phyloP scores from a whole-genome alignment of 2,329 filamentous ascomycete genomes.

The Oidium heveae region DNA sequence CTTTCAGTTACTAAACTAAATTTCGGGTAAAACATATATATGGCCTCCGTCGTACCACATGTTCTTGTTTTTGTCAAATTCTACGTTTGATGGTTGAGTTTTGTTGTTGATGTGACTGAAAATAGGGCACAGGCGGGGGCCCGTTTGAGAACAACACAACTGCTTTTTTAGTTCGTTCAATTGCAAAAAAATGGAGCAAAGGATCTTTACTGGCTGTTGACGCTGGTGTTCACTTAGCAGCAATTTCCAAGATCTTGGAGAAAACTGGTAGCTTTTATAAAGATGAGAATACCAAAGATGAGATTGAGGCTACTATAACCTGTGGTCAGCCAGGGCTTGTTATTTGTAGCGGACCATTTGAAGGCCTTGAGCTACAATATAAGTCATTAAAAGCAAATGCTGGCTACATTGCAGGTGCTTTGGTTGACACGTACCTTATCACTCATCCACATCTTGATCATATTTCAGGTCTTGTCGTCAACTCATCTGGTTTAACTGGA shows the following conservation, averaged over 20 bases:
- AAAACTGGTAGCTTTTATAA: slow-evolving; percentile 13
- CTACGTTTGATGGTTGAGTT: neutral
- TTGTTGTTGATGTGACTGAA: slow-evolving; percentile 3
- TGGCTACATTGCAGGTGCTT: slow-evolving; percentile 47
- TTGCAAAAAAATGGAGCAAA: slow-evolving; percentile 52
- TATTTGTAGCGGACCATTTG: slow-evolving; percentile 48
- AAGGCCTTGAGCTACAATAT: slow-evolving; percentile 46
- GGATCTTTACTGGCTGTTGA: slow-evolving; percentile 80
- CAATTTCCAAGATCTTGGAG: slow-evolving; percentile 52
- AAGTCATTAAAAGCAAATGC: slow-evolving; percentile 51
- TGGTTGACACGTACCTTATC: slow-evolving; percentile 74
- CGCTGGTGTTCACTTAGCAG: slow-evolving; percentile 68
- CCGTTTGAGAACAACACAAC: slow-evolving; percentile 78
- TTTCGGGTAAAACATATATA: neutral
- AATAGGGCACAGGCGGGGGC: slow-evolving; percentile 67
- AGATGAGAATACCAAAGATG: slow-evolving; percentile 15
- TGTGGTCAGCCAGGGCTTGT: slow-evolving; percentile 11
- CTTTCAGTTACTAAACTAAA: neutral
- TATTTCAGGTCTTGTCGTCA: slow-evolving; percentile 73
- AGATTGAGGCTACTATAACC: neutral
- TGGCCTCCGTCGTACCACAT: neutral
- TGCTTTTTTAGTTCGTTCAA: slow-evolving; percentile 65
- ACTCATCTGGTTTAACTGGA: slow-evolving; percentile 66
- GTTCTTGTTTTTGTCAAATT: neutral
- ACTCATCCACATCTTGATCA: slow-evolving; percentile 97